Evolutionary conservation across 2,329 filamentous ascomycete genomes (phyloP).

Genomic region (Rhytidhysteron rufulum): DNA sequence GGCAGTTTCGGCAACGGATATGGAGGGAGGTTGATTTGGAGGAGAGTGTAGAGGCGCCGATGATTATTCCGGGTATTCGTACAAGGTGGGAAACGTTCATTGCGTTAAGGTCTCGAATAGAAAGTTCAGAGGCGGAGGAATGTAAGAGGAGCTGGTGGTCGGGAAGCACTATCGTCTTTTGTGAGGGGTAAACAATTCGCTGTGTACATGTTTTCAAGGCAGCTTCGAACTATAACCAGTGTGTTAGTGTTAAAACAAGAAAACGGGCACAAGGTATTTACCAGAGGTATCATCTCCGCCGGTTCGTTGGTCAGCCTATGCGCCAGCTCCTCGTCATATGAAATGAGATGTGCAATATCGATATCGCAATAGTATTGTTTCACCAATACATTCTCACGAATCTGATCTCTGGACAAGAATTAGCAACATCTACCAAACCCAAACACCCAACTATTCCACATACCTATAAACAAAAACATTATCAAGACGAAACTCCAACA

Average conservation of each 20-base stretch:
- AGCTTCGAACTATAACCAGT: conserved; percentile 68
- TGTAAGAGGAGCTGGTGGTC: conserved; percentile 94
- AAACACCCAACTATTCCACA: conserved; percentile 11
- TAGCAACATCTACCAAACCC: conserved; percentile 21
- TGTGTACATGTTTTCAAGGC: conserved; percentile 90
- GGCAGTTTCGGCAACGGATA: conserved; percentile 85
- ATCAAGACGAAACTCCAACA: conserved; percentile 89
- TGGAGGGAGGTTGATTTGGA: conserved; percentile 87
- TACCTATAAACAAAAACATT: conserved; percentile 94
- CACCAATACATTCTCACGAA: conserved; percentile 88
- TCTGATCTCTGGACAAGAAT: conserved; percentile 68
- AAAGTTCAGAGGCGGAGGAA: conserved; percentile 84
- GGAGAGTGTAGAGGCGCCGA: conserved; percentile 92
- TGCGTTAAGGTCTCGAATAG: conserved; percentile 90
- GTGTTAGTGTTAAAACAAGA: conserved; percentile 10
- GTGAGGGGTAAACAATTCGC: conserved; percentile 82
- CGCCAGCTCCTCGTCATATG: conserved; percentile 91
- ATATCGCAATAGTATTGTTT: conserved; percentile 96
- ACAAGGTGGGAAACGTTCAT: conserved; percentile 93
- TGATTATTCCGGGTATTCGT: conserved; percentile 93
- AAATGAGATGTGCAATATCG: conserved; percentile 92
- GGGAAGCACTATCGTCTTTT: conserved; percentile 65
- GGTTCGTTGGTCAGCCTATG: conserved; percentile 87
- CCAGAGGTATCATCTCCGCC: conserved; percentile 85
- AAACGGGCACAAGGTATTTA: conserved; percentile 42